phyloP scores from a whole-genome alignment of 805 yeast species.

The Blastobotrys parvus region DNA sequence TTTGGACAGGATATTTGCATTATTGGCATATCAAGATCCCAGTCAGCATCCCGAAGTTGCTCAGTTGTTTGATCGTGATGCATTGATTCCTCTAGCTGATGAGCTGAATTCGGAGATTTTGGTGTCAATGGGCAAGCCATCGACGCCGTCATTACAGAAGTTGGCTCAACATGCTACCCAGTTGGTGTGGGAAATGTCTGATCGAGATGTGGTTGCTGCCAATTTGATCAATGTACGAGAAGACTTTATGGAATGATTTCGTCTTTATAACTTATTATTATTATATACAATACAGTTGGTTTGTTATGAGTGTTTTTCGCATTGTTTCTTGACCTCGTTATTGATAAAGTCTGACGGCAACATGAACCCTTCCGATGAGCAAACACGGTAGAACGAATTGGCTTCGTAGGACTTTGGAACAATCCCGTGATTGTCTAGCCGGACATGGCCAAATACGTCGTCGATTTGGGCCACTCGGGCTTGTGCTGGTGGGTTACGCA shows the following conservation, averaged over 20 bases:
- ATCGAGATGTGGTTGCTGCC: conserved; percentile 23
- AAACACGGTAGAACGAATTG: conserved; percentile 51
- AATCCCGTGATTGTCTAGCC: conserved; percentile 51
- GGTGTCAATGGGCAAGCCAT: conserved; percentile 35
- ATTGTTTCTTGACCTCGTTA: conserved; percentile 32
- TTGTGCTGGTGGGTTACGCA: conserved; percentile 53
- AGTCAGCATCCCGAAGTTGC: conserved; percentile 29
- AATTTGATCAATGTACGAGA: conserved; percentile 37
- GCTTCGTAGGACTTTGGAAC: conserved; percentile 45
- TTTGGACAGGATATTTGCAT: conserved; percentile 40
- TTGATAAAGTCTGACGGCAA: conserved; percentile 44
- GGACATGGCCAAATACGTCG: conserved; percentile 62
- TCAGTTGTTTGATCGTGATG: conserved; percentile 30
- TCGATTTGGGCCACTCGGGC: conserved; percentile 65
- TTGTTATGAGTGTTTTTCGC: conserved; percentile 15
- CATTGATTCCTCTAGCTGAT: conserved; percentile 34
- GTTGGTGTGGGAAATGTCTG: conserved; percentile 30
- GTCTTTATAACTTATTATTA: neutral
- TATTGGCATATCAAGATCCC: conserved; percentile 48
- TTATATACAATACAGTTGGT: neutral
- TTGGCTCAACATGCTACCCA: conserved; percentile 35
- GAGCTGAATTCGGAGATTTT: conserved; percentile 37
- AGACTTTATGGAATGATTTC: conserved; percentile 32
- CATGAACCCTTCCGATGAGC: conserved; percentile 42
- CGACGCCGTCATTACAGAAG: conserved; percentile 37